Conservation (phyloP, 2,329 filamentous ascomycete species). For the Neophaeococcomyces aloes region DNA sequence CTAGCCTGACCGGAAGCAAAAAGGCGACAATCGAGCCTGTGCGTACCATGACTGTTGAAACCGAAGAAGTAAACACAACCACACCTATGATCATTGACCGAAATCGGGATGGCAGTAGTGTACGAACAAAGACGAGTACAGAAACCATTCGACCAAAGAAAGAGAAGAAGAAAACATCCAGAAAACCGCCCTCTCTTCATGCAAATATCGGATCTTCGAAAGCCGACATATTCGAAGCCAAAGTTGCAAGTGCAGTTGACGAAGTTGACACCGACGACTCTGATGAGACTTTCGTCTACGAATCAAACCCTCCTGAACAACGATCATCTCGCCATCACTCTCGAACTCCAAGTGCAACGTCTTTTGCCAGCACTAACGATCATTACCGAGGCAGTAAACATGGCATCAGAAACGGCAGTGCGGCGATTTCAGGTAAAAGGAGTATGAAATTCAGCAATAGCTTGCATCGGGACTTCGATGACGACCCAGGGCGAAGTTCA, state of each 20-base stretch:
- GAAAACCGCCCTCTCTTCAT: constrained; percentile 56
- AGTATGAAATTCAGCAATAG: constrained; percentile 93
- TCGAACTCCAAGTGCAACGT: constrained; percentile 86
- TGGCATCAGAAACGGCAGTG: constrained; percentile 53
- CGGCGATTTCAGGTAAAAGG: constrained; percentile 63
- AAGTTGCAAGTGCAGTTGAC: constrained; percentile 89
- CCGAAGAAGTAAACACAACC: constrained; percentile 85
- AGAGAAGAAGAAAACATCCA: constrained; percentile 69
- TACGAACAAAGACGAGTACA: constrained; percentile 80
- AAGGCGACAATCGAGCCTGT: constrained; percentile 64
- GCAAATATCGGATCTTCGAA: constrained; percentile 66
- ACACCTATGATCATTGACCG: constrained; percentile 62
- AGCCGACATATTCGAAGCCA: constrained; percentile 95
- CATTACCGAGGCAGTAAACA: constrained; percentile 49
- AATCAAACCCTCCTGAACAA: constrained; percentile 73
- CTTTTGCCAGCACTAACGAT: constrained; percentile 45
- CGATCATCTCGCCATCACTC: constrained; percentile 75
- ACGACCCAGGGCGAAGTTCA: constrained; percentile 51
- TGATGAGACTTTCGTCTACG: constrained; percentile 97
- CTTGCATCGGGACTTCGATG: constrained; percentile 56
- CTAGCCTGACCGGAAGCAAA: constrained; percentile 54
- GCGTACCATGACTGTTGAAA: constrained; percentile 93
- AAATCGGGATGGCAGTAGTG: constrained; percentile 56
- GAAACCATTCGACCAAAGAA: constrained; percentile 93
- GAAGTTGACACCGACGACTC: constrained; percentile 95